Base-by-base conservation (phyloP, 2,329 filamentous ascomycete genomes). In the Arthrobotrys sphaeroides region DNA sequence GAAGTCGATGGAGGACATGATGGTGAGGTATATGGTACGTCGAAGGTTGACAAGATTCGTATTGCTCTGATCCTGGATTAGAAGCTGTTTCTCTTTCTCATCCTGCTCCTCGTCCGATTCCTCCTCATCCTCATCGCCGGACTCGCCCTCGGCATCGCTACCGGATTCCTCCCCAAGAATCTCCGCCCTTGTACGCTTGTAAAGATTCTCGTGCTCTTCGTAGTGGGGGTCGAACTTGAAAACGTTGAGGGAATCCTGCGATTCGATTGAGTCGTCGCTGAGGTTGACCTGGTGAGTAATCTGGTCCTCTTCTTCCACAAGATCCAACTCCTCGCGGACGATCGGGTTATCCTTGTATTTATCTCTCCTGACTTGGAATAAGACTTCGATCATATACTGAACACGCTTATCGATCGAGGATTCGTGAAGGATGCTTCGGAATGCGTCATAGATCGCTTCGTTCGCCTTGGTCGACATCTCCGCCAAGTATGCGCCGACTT, bases 371-470 rank as follows among this genome's bases (percentile, higher is more conserved):
- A 97, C 91, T 84, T 99, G 94, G 82, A 99, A 99, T 45, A 99
- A 84, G 4, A 98, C 95, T 82, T 99, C 95, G 69, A 99, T 94
- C 92, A 97, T 97, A 83, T 98, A 99, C 84, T 99, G 95, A n/a
- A 94, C 94, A 78, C 95, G 88, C 86, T 97, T 97, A 81, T 98
- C 94, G 82, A 99, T 97, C 81, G 95, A 94, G 47, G 93, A 93
- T 83, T 99, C 95, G 84, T 99, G 94, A 6, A 99, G 85, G 77
- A 98, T 97, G 79, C 91, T 94, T 79, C 95, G 87, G 85, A 99
- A 96, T 82, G 97, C 94, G 81, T 99, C 95, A 81, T 96, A 99
- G 5, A 99, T 93, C 22, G 91, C 91, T 78, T 94, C 88, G 28
- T 93, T 90, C 80, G 98, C 96, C 9, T 91, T 88, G 0, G 90